Evolutionary conservation across 164 flowering plant species (phyloP), one percentile per base, ranked within the genome.

Genomic region (Vitis rupestris): DNA sequence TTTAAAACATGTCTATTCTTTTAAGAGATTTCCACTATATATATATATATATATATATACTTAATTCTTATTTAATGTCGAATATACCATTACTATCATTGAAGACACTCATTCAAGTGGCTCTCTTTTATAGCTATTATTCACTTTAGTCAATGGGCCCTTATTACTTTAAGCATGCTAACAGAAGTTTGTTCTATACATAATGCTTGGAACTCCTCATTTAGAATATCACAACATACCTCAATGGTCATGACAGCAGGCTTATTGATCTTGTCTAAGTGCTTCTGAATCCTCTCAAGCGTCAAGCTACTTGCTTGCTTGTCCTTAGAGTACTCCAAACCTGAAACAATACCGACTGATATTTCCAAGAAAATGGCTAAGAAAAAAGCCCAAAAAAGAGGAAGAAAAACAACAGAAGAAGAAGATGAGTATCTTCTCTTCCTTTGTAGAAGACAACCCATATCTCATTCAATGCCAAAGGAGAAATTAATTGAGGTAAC

Each of bases 221-320:
- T 37, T 37, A 2, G 44, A 3, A 37, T 37, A 4, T 37, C 7
- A 37, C 7, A 37, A 37, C 8, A 50, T 76, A 88, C 98, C 88
- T 89, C 66, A 29, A 94, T 86, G 70, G 96, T 86, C 29, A 84
- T 58, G 61, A 88, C 65, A 64, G 91, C 67, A 30, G 86, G 82
- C 76, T 88, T 90, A 84, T 88, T 90, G 68, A 90, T 84, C 77
- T 82, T 85, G 59, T 81, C 65, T 80, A 90, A 68, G 58, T 88
- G 91, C 74, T 75, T 82, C 17, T 84, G 80, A 57, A 90, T 90
- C 78, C 95, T 83, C 13, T 79, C 79, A 47, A 88, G 79, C 61
- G 89, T 91, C 81, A 92, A 79, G 74, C 83, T 85, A 50, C 89
- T 81, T 2, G 87, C 93, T 68, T 75, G 77, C 48, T 81, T 79